Percentiles rank a stretch among this genome's conserved stretches.
Evolutionary conservation across 371 early-diverging fungal genomes (phyloP).

Genomic region (Mortierella sp.): DNA sequence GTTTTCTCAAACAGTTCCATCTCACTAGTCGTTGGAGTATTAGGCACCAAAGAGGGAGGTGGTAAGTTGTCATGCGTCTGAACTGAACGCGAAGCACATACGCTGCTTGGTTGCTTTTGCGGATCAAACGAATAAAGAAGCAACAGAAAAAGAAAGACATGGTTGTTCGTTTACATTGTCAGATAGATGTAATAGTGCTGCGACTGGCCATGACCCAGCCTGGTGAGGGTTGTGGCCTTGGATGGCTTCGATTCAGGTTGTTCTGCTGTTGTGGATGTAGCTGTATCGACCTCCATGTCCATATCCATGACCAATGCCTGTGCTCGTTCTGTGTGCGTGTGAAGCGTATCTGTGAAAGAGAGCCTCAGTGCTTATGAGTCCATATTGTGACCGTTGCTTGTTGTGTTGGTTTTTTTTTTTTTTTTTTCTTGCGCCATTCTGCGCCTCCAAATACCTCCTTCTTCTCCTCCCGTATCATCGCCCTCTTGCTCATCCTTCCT

Average conservation of each 20-base stretch:
- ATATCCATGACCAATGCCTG: not conserved
- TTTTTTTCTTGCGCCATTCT: constrained; percentile 7
- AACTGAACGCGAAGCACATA: too few species aligned
- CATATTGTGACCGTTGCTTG: constrained; percentile 2
- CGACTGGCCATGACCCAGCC: constrained; percentile 34
- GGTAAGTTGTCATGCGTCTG: not conserved
- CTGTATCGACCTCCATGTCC: constrained; percentile 19
- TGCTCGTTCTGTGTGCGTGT: too few species aligned
- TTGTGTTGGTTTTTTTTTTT: not conserved
- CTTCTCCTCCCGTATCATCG: not conserved
- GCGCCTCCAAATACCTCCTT: not conserved
- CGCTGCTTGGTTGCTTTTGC: not conserved
- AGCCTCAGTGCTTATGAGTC: too few species aligned
- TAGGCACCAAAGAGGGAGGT: not conserved
- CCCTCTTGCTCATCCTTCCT: not conserved
- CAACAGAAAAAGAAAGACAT: too few species aligned
- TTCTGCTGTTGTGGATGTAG: not conserved
- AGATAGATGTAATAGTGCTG: constrained; percentile 44
- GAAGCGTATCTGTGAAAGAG: too few species aligned
- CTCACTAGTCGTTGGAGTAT: constrained; percentile 10
- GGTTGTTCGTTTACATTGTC: constrained; percentile 51
- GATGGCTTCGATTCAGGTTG: not conserved
- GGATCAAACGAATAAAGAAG: too few species aligned
- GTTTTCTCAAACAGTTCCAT: constrained; percentile 25
- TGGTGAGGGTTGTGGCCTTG: constrained; percentile 21